Conservation (phyloP, 495 filamentous ascomycete genomes). For the Hyphodiscus hymeniophilus region DNA sequence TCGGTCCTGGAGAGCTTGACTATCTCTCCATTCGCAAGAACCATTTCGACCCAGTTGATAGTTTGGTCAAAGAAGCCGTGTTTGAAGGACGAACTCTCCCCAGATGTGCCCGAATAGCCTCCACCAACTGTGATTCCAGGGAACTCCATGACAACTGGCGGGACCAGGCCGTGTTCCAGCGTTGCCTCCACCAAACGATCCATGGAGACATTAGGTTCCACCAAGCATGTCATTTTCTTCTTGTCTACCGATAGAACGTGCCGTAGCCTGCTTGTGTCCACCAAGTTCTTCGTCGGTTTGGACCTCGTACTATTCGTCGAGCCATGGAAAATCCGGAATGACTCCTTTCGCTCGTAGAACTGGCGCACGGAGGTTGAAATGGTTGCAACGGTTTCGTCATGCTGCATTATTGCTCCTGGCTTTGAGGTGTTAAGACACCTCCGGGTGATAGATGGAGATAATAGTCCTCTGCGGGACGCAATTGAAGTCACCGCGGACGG, state of each 20-base stretch:
- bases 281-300: slow-evolving; percentile 36
- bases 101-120: slow-evolving; percentile 52
- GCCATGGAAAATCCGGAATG: slow-evolving; percentile 73
- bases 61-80: slow-evolving; percentile 52
- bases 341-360: slow-evolving; percentile 48
- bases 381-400: slow-evolving; percentile 32
- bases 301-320: slow-evolving; percentile 67
- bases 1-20: slow-evolving; percentile 29
- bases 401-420: slow-evolving; percentile 31
- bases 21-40: slow-evolving; percentile 46
- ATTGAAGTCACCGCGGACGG: too few species aligned
- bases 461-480: too few species aligned
- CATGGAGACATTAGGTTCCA: slow-evolving; percentile 62
- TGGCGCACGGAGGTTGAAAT: slow-evolving; percentile 41
- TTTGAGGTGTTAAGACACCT: not conserved
- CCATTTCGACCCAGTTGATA: slow-evolving; percentile 49
- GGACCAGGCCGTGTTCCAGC: slow-evolving; percentile 43
- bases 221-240: slow-evolving; percentile 33
- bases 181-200: slow-evolving; percentile 48
- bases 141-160: slow-evolving; percentile 53
- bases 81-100: slow-evolving; percentile 49
- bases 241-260: slow-evolving; percentile 37
- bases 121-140: slow-evolving; percentile 58
- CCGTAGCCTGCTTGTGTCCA: slow-evolving; percentile 36
- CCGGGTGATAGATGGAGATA: not conserved